Evolutionary conservation across 345 rosid species (phyloP), one percentile per base, ranked within the genome.

Genomic region (Sonneratia alba): DNA sequence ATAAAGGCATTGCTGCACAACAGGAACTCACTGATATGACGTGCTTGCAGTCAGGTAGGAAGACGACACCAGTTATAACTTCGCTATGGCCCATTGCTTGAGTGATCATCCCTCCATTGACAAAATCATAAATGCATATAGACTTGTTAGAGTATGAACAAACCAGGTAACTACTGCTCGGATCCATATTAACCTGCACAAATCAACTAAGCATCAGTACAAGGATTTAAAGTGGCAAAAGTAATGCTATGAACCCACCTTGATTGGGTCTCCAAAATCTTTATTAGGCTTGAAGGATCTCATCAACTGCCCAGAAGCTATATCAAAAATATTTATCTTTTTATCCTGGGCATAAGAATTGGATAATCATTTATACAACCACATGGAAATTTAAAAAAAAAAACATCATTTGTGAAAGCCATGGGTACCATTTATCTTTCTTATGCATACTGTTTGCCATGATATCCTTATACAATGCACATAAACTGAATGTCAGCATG

Each of bases 41-140:
- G 81, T 92, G 97, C 83, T 78, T 81, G 89, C 92, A 89, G 81
- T 92, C 93, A 70, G 93, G 88, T 82, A 92, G 81, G 81, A 89
- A 92, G 70, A 87, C 87, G 72, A 89, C 76, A 74, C 97, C 96
- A 66, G 93, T 92, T 65, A 85, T 75, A 66, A 86, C 83, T 83
- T 88, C 93, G 72, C 93, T 85, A 73, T 92, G 97, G 69, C 96
- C 97, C 74, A 80, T 72, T 72, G 89, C 91, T 77, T 87, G 88
- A 53, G 81, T 73, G 72, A 87, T 85, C 85, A 92, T 75, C 81
- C 88, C 89, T 75, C 96, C 93, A 0, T 76, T 89, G 57, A 74
- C 68, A 27, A 83, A 83, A 76, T 92, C 91, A 57, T 87, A 83
- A 72, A 89, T 61, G 81, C 92, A 87, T 74, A 92, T 83, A 71